These are phyloP conservation scores for Tylopilus cervinicoccineus DNA, from an alignment of 768 basidiomycete species.

Conservation along the genomic window DNA sequence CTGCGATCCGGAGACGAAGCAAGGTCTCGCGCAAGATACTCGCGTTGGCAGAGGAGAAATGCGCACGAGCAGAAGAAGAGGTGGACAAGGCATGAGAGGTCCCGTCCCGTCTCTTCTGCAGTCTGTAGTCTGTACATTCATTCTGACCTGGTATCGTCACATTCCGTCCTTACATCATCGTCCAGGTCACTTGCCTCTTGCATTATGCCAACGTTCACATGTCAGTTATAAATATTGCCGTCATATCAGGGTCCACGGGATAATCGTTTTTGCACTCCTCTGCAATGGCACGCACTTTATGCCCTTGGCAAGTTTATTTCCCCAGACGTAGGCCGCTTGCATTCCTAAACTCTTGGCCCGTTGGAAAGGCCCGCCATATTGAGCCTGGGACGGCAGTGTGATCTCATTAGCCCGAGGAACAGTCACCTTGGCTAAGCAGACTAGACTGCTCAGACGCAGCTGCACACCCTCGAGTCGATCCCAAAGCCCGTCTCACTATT, in stretches of 20 bases:
- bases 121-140: not conserved
- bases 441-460: no score
- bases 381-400: no score
- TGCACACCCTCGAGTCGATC: no score
- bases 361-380: no score
- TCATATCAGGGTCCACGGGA: not conserved
- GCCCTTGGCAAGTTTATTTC: no score
- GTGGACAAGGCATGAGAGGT: not conserved
- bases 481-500: no score
- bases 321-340: no score
- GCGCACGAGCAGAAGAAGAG: not conserved
- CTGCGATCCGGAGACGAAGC: slow-evolving; percentile 30
- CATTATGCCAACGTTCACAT: not conserved
- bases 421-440: no score
- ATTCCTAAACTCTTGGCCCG: no score
- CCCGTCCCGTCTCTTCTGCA: not conserved
- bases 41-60: slow-evolving; percentile 8
- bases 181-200: not conserved
- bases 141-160: not conserved
- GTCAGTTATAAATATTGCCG: not conserved
- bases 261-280: not conserved
- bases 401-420: no score
- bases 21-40: slow-evolving; percentile 24
- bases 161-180: no score
- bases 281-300: no score